These are phyloP conservation scores for Lactarius sanguifluus DNA, from an alignment of 768 basidiomycete species.

Conservation along the genomic window DNA sequence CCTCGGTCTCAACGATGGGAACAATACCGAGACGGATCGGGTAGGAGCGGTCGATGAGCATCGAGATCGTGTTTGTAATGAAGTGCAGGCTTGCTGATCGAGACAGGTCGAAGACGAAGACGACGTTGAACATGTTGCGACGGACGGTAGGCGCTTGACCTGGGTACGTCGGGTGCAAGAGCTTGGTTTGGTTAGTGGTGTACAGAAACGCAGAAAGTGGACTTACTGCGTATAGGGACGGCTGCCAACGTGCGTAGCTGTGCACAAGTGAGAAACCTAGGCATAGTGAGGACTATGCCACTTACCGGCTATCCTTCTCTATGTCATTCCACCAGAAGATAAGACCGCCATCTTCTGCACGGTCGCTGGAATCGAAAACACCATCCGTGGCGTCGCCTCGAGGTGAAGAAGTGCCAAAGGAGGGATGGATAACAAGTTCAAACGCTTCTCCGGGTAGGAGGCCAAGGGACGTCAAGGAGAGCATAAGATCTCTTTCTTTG, in stretches of 20 bases:
- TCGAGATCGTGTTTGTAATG: slow-evolving; percentile 60
- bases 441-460: slow-evolving; percentile 64
- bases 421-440: slow-evolving; percentile 67
- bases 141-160: slow-evolving; percentile 75
- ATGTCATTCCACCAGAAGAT: slow-evolving; percentile 92
- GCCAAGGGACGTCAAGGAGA: slow-evolving; percentile 59
- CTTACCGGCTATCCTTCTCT: slow-evolving; percentile 73
- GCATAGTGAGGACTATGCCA: slow-evolving; percentile 23
- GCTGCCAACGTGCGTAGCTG: slow-evolving; percentile 54
- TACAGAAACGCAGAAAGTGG: slow-evolving; percentile 1
- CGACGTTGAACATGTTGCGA: slow-evolving; percentile 79
- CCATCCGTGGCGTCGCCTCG: slow-evolving; percentile 57
- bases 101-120: slow-evolving; percentile 81
- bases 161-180: slow-evolving; percentile 76
- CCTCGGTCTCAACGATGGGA: slow-evolving; percentile 57
- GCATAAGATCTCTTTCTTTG: slow-evolving; percentile 65
- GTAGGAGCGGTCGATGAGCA: slow-evolving; percentile 68
- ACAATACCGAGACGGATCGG: slow-evolving; percentile 88
- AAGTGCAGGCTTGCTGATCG: slow-evolving; percentile 57
- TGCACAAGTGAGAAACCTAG: background rate
- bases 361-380: slow-evolving; percentile 90
- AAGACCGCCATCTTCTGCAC: slow-evolving; percentile 69
- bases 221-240: slow-evolving; percentile 50
- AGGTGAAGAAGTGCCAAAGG: slow-evolving; percentile 52
- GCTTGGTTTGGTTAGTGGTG: slow-evolving; percentile 41